These are phyloP conservation scores for Bruguiera gymnorhiza DNA, from an alignment of 345 rosid species.

Conservation along the genomic window DNA sequence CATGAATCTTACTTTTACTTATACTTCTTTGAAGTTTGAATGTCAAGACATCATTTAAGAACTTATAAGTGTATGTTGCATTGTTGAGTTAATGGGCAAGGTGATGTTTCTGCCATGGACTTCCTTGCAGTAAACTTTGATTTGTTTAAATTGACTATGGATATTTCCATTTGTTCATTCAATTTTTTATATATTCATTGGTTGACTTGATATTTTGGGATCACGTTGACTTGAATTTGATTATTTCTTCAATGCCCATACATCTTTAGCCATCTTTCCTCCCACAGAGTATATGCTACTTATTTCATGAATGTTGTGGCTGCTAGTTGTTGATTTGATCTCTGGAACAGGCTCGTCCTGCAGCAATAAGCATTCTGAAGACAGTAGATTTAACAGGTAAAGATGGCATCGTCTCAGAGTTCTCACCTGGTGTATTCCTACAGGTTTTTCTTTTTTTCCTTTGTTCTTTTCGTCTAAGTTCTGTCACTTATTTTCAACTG, in stretches of 20 bases:
- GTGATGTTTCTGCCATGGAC: too few species aligned
- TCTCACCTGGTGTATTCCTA: slow-evolving; percentile 82
- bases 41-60: not conserved
- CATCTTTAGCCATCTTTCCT: slow-evolving; percentile 1
- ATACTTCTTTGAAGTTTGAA: slow-evolving; percentile 9
- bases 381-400: slow-evolving; percentile 66
- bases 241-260: not conserved
- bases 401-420: slow-evolving; percentile 71
- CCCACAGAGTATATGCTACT: not conserved
- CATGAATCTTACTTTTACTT: slow-evolving; percentile 4
- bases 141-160: too few species aligned
- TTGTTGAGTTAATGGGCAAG: not conserved
- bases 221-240: not conserved
- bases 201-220: not conserved
- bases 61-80: not conserved
- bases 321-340: slow-evolving; percentile 21
- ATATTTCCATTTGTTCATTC: too few species aligned
- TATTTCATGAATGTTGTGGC: slow-evolving; percentile 16
- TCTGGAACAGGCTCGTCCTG: slow-evolving; percentile 68
- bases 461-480: not conserved
- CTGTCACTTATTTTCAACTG: slow-evolving; percentile 7
- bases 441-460: slow-evolving; percentile 52
- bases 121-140: too few species aligned
- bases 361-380: slow-evolving; percentile 56
- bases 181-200: not conserved